Percentiles rank a stretch among this genome's conserved stretches.
phyloP scores from a whole-genome alignment of 306 rosid species.

The Medicago arabica region DNA sequence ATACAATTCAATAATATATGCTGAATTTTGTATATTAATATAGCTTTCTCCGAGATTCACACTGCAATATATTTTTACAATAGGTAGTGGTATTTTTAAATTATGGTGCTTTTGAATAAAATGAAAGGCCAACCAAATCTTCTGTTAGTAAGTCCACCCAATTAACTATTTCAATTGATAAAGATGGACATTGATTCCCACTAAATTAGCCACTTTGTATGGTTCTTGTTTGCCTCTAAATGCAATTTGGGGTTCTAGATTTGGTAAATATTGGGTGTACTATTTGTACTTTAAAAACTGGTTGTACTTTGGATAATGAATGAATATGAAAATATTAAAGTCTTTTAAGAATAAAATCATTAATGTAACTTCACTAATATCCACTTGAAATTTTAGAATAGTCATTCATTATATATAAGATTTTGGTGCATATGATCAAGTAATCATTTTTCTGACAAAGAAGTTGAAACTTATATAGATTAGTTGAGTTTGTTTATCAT shows the following conservation, averaged over 20 bases:
- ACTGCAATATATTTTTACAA: not conserved
- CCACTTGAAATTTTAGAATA: not conserved
- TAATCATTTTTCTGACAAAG: not conserved
- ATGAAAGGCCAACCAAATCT: constrained; percentile 11
- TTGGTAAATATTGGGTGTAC: constrained; percentile 5
- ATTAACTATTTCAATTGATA: constrained; percentile 28
- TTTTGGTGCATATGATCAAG: not conserved
- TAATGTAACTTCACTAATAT: not conserved
- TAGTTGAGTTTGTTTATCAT: not conserved
- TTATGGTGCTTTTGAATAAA: constrained; percentile 33
- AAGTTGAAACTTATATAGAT: not conserved
- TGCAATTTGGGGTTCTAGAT: not conserved
- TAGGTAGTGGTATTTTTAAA: constrained; percentile 9
- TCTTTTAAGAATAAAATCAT: not conserved
- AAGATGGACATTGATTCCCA: constrained; percentile 24
- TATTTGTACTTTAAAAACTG: constrained; percentile 8
- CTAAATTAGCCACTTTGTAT: constrained; percentile 25
- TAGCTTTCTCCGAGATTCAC: constrained; percentile 1
- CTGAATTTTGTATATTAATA: constrained; percentile 3
- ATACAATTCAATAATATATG: not conserved
- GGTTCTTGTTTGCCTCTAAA: constrained; percentile 24
- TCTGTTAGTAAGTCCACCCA: constrained; percentile 35
- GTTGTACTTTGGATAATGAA: not conserved
- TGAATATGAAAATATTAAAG: not conserved
- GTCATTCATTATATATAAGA: not conserved